phyloP scores from a whole-genome alignment of 306 rosid genomes.

The Vigna reflexopilosa region DNA sequence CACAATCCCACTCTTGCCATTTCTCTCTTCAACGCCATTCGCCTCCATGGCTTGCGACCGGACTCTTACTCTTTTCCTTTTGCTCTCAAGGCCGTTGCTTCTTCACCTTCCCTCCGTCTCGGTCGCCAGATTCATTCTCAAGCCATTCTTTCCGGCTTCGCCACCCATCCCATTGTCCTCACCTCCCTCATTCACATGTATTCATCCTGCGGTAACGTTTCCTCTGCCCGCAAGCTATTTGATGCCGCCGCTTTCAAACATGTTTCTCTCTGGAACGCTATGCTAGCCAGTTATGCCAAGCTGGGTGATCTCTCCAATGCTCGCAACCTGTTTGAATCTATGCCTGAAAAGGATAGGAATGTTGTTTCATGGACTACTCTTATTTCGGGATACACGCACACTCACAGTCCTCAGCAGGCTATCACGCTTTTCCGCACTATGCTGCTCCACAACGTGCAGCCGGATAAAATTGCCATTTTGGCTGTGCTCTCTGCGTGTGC shows the following conservation, averaged over 20 bases:
- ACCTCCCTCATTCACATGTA: slow-evolving; percentile 66
- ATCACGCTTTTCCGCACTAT: slow-evolving; percentile 57
- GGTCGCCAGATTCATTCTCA: slow-evolving; percentile 65
- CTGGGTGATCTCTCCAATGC: slow-evolving; percentile 60
- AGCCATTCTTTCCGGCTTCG: slow-evolving; percentile 54
- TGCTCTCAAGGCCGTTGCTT: slow-evolving; percentile 61
- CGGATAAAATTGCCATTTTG: slow-evolving; percentile 67
- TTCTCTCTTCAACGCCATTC: slow-evolving; percentile 48
- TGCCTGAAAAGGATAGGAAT: slow-evolving; percentile 59
- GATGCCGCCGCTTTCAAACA: slow-evolving; percentile 43
- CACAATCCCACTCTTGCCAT: slow-evolving; percentile 40
- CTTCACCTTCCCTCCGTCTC: slow-evolving; percentile 23
- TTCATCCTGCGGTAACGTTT: slow-evolving; percentile 51
- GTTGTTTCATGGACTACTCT: slow-evolving; percentile 74
- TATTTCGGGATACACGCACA: slow-evolving; percentile 60
- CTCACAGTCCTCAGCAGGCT: slow-evolving; percentile 60
- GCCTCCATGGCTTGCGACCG: slow-evolving; percentile 42
- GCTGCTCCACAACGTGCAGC: slow-evolving; percentile 63
- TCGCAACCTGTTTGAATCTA: slow-evolving; percentile 58
- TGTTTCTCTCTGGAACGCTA: slow-evolving; percentile 60
- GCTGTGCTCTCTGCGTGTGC: slow-evolving; percentile 78
- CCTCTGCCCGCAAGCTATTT: slow-evolving; percentile 62
- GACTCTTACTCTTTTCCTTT: slow-evolving; percentile 69
- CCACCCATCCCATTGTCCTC: slow-evolving; percentile 39
- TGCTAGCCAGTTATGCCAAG: slow-evolving; percentile 67